Evolutionary conservation across 2,329 filamentous ascomycete genomes (phyloP).

Genomic region (Ophiostoma novo-ulmi): DNA sequence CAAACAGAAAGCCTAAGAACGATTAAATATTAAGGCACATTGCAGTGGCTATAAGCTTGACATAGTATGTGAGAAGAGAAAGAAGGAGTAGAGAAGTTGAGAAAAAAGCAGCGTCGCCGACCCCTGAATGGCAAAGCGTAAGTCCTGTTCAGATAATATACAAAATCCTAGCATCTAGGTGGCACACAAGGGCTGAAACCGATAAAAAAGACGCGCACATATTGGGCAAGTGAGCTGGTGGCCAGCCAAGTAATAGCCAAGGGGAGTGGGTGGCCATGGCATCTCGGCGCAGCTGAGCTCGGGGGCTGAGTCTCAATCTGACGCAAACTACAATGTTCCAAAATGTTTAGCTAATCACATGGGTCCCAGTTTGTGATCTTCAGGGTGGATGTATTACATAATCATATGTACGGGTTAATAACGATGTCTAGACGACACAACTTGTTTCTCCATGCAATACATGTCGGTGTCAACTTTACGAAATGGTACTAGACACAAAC

Average conservation of each 20-base stretch:
- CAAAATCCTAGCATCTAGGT: neutral
- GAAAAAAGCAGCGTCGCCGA: neutral
- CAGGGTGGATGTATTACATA: neutral
- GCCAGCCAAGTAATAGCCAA: constrained; percentile 2
- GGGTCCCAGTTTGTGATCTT: neutral
- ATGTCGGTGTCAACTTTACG: neutral
- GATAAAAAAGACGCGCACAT: neutral
- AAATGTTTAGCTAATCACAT: neutral
- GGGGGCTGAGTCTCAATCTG: constrained; percentile 5
- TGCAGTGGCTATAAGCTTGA: neutral
- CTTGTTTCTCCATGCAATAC: no score
- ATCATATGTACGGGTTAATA: neutral
- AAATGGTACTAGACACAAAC: neutral
- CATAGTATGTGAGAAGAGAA: neutral
- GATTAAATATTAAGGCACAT: neutral
- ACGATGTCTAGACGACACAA: no score
- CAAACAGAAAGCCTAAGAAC: neutral
- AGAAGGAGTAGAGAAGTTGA: neutral
- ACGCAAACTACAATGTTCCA: neutral
- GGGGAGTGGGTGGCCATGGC: constrained; percentile 6
- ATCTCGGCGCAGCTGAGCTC: constrained; percentile 9
- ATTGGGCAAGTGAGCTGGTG: constrained; percentile 3
- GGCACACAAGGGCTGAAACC: neutral
- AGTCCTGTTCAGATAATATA: neutral
- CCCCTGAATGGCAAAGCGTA: neutral